Evolutionary conservation across 2,329 filamentous ascomycete species (phyloP), one percentile per base, ranked within the genome.

Genomic region (Cryphonectria radicalis): DNA sequence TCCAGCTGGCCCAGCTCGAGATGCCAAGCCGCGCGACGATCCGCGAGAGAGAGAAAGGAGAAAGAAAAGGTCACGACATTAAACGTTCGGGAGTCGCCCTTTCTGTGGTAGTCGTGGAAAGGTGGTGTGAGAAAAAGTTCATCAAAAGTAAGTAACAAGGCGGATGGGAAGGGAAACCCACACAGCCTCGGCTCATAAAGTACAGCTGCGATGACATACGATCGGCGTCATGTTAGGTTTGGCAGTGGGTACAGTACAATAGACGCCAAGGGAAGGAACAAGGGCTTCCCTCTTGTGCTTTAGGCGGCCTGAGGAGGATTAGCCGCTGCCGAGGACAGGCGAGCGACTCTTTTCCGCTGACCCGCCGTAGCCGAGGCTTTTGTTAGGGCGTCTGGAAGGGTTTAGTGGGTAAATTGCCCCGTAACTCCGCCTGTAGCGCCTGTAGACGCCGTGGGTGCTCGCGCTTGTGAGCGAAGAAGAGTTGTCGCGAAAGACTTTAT

Each of bases 21-120:
- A 43, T 42, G 63, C 68, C 68, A 60, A 70, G 68, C 68, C 35
- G 68, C 35, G 68, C 63, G 68, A 55, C 68, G 65, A 46, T 70
- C 50, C 50, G 66, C 14, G 55, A 70, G 65, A 50, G 25, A 63
- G 43, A 19, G 19, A 50, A n/a, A 50, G 43, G 7, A 46, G 19
- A 50, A 22, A 50, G 8, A n/a, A 50, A 22, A 50, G 35, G 65
- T 70, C 68, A 72, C 66, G 53, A 19, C 71, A 72, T 72, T 19
- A 71, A 64, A 43, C 37, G 62, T 42, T 42, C 14, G 43, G 6
- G 63, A 46, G 25, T 13, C 53, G 28, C n/a, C 46, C 46, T 32
- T n/a, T n/a, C 25, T 17, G 53, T 17, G 25, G 25, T 57, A 50
- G 53, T 8, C 13, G 53, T 57, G n/a, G 53, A 35, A 43, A 43